Conservation (phyloP, 2,329 filamentous ascomycete species). For the Dothistroma septosporum region DNA sequence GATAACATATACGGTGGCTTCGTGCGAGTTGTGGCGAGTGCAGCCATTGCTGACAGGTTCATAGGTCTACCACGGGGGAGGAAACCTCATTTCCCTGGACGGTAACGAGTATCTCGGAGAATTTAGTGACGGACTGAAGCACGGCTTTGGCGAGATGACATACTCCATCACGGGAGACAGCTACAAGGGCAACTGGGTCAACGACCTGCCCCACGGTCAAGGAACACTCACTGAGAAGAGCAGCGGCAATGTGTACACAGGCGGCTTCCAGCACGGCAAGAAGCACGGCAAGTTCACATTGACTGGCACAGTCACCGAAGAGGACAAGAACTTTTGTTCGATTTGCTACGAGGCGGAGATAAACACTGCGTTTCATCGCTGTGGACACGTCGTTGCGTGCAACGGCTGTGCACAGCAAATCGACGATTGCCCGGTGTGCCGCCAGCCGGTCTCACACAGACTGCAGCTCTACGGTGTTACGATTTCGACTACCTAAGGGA, state of each 20-base stretch:
- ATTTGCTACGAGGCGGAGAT: constrained; percentile 61
- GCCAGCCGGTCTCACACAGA: constrained; percentile 52
- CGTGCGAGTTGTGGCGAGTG: too few relatives aligned
- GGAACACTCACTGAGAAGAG: constrained; percentile 53
- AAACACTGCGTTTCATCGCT: constrained; percentile 59
- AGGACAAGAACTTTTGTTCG: constrained; percentile 56
- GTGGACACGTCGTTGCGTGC: constrained; percentile 60
- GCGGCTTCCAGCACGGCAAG: constrained; percentile 58
- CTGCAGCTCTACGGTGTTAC: constrained; percentile 50
- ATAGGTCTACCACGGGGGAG: constrained; percentile 48
- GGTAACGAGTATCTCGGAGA: constrained; percentile 55
- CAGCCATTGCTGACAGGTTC: neutral
- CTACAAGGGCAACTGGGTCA: constrained; percentile 54
- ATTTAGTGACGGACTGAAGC: constrained; percentile 51
- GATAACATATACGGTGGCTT: too few relatives aligned
- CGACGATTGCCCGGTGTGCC: constrained; percentile 58
- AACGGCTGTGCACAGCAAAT: constrained; percentile 56
- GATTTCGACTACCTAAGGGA: constrained; percentile 10
- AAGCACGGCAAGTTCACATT: constrained; percentile 60
- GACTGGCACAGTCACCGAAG: constrained; percentile 59
- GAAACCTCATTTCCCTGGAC: constrained; percentile 50
- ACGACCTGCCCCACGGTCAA: constrained; percentile 61
- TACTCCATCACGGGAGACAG: constrained; percentile 61
- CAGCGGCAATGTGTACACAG: constrained; percentile 57
- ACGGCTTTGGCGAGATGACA: constrained; percentile 55